phyloP scores from a whole-genome alignment of 352 stramenopile genomes.

The Peronospora farinosa region DNA sequence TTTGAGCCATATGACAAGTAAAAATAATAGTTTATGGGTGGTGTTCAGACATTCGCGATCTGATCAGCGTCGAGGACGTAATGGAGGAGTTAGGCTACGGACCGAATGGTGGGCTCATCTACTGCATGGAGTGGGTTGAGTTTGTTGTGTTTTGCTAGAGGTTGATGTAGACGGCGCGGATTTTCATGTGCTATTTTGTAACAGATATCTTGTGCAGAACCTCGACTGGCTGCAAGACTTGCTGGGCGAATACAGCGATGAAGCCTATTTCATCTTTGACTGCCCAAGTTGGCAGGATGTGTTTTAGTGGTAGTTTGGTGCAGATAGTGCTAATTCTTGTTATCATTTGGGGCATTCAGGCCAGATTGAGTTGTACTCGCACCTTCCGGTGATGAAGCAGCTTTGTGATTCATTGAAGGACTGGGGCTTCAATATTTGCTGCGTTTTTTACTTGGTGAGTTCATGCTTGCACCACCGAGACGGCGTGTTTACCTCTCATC shows the following conservation, averaged over 20 bases:
- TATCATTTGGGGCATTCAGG: constrained; percentile 30
- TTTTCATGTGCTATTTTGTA: constrained; percentile 8
- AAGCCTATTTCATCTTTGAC: constrained; percentile 98
- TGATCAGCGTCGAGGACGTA: constrained; percentile 95
- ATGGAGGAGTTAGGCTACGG: constrained; percentile 96
- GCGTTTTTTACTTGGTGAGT: constrained; percentile 82
- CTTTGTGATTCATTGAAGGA: constrained; percentile 78
- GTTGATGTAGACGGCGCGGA: neutral
- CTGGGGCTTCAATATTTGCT: constrained; percentile 85
- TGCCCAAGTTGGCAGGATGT: constrained; percentile 84
- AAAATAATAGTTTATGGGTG: constrained; percentile 7
- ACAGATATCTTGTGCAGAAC: constrained; percentile 88
- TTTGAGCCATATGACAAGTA: constrained; percentile 4
- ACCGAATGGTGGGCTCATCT: constrained; percentile 97
- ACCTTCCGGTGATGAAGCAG: constrained; percentile 88
- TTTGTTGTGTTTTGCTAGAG: constrained; percentile 15
- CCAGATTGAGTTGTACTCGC: constrained; percentile 89
- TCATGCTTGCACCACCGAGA: neutral
- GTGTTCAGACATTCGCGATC: constrained; percentile 85
- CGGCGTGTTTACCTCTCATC: neutral
- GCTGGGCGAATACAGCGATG: constrained; percentile 85
- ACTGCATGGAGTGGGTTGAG: constrained; percentile 96
- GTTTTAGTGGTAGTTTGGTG: neutral
- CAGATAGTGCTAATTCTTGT: constrained; percentile 1
- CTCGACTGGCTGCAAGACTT: constrained; percentile 94